These are phyloP conservation scores for Actinomucor elegans DNA, from an alignment of 371 early-diverging fungal genomes.

Conservation along the genomic window DNA sequence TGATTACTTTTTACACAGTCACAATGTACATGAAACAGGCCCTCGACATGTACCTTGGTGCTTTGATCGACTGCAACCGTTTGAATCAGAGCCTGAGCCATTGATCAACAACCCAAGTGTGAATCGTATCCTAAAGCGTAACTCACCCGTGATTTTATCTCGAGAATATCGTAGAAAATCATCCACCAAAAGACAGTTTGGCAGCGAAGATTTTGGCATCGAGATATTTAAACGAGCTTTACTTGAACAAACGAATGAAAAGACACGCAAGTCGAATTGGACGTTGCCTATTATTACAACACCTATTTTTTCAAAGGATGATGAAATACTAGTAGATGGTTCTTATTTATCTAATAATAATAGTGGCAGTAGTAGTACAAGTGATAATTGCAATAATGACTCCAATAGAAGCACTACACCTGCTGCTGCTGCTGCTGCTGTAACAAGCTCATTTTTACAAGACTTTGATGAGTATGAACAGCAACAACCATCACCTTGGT, in stretches of 20 bases:
- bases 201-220: slow-evolving; percentile 17
- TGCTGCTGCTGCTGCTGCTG: not conserved
- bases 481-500: slow-evolving; percentile 59
- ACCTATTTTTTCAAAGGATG: slow-evolving; percentile 34
- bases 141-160: slow-evolving; percentile 52
- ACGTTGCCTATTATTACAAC: slow-evolving; percentile 31
- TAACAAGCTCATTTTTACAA: slow-evolving; percentile 22
- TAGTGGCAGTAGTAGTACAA: slow-evolving; percentile 16
- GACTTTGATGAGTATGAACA: slow-evolving; percentile 53
- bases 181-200: slow-evolving; percentile 10
- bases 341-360: slow-evolving; percentile 20
- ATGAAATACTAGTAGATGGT: slow-evolving; percentile 40
- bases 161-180: slow-evolving; percentile 53
- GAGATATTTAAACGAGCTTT: slow-evolving; percentile 43
- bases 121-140: slow-evolving; percentile 49
- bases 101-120: slow-evolving; percentile 53
- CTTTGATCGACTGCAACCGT: slow-evolving; percentile 54
- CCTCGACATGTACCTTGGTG: slow-evolving; percentile 39
- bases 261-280: slow-evolving; percentile 22
- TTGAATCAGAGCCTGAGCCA: slow-evolving; percentile 59
- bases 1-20: slow-evolving; percentile 40
- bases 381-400: not conserved
- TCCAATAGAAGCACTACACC: slow-evolving; percentile 13
- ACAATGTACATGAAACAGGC: slow-evolving; percentile 16
- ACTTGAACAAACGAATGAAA: slow-evolving; percentile 32